Percentiles rank a stretch among this genome's conserved stretches.
Evolutionary conservation across 768 basidiomycete genomes (phyloP).

Genomic region (Suillus decipiens): DNA sequence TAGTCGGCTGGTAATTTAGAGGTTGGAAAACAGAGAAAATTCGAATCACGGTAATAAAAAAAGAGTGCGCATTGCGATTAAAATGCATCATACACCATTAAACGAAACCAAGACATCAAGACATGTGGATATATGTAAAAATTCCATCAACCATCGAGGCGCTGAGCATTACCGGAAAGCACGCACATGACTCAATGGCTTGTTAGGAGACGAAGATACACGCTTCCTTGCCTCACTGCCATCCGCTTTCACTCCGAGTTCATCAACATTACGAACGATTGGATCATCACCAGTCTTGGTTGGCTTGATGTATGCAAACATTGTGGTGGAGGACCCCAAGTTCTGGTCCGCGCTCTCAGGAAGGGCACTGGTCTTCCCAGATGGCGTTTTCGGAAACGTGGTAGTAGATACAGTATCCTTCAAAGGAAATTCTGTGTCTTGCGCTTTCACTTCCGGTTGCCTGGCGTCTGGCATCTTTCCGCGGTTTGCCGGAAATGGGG

Average conservation of each 20-base stretch:
- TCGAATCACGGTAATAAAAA: slow-evolving; percentile 16
- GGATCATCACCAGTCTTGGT: slow-evolving; percentile 49
- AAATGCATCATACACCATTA: slow-evolving; percentile 31
- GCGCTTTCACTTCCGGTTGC: slow-evolving; percentile 29
- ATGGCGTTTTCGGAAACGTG: slow-evolving; percentile 31
- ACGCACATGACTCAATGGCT: slow-evolving; percentile 87
- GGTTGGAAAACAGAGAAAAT: slow-evolving; percentile 18
- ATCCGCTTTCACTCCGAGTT: slow-evolving; percentile 45
- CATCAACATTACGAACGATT: slow-evolving; percentile 34
- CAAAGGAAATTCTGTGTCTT: slow-evolving; percentile 36
- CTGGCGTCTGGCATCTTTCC: slow-evolving; percentile 37
- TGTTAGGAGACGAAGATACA: slow-evolving; percentile 49
- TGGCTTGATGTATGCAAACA: slow-evolving; percentile 64
- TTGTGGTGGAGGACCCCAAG: slow-evolving; percentile 74
- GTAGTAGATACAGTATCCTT: slow-evolving; percentile 46
- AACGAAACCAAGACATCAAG: slow-evolving; percentile 23
- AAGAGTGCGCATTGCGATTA: slow-evolving; percentile 27
- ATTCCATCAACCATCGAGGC: slow-evolving; percentile 47
- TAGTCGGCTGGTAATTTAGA: slow-evolving; percentile 59
- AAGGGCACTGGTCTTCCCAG: slow-evolving; percentile 24
- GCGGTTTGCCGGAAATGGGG: slow-evolving; percentile 41
- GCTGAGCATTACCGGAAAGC: slow-evolving; percentile 63
- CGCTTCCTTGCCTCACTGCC: slow-evolving; percentile 22
- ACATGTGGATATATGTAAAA: slow-evolving; percentile 15
- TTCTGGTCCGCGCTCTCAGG: slow-evolving; percentile 37